These are phyloP conservation scores for Fusarium xylarioides DNA, from an alignment of 2,329 filamentous ascomycete genomes.

Conservation along the genomic window DNA sequence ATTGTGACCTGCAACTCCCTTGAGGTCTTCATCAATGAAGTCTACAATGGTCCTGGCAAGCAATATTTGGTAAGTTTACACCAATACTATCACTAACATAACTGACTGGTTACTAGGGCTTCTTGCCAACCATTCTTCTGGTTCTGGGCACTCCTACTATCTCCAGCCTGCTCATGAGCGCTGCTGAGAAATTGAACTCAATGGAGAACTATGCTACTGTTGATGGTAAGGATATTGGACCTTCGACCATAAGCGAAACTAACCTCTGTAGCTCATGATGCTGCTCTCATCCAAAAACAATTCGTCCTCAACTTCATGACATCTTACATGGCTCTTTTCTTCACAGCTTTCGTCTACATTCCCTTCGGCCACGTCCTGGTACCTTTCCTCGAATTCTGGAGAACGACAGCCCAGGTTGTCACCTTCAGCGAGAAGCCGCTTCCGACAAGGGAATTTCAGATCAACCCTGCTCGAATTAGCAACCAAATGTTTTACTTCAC, in stretches of 20 bases:
- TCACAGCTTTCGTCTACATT: constrained; percentile 94
- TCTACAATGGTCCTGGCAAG: constrained; percentile 91
- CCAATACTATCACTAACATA: background rate
- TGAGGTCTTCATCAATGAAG: constrained; percentile 94
- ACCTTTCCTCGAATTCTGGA: constrained; percentile 86
- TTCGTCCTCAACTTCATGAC: constrained; percentile 98
- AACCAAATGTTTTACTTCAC: constrained; percentile 97
- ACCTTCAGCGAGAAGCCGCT: constrained; percentile 79
- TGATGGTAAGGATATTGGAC: constrained; percentile 59
- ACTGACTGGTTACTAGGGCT: constrained; percentile 65
- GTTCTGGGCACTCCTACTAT: constrained; percentile 83
- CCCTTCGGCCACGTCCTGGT: constrained; percentile 87
- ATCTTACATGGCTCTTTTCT: constrained; percentile 89
- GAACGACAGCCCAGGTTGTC: constrained; percentile 76
- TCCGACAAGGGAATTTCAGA: constrained; percentile 72
- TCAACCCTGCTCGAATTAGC: constrained; percentile 84
- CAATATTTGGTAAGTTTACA: constrained; percentile 72
- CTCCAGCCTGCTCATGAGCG: constrained; percentile 75
- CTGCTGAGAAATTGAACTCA: constrained; percentile 80
- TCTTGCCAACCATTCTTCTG: constrained; percentile 89
- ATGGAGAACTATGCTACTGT: constrained; percentile 93
- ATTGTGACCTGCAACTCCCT: constrained; percentile 90
- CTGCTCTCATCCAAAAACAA: constrained; percentile 88
- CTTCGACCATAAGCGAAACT: background rate
- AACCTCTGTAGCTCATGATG: constrained; percentile 70